These are phyloP conservation scores for Fusarium sp. DNA, from an alignment of 2,329 filamentous ascomycete genomes.

Conservation along the genomic window DNA sequence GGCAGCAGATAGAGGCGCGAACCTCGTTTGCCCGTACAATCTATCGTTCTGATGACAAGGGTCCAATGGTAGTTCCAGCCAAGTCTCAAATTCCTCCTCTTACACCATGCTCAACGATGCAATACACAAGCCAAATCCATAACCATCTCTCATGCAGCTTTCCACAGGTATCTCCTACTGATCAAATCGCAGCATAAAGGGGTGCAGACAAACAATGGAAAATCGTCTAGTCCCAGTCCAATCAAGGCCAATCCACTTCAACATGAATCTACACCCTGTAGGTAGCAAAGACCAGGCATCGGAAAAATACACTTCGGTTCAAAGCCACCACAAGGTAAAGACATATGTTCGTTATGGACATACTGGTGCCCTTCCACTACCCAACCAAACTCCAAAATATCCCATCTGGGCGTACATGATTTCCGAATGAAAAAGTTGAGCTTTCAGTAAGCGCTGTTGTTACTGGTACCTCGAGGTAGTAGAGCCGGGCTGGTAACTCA, in stretches of 20 bases:
- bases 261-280: slow-evolving; percentile 15
- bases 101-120: slow-evolving; percentile 40
- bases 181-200: slow-evolving; percentile 23
- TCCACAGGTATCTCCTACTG: slow-evolving; percentile 43
- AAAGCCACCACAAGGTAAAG: slow-evolving; percentile 26
- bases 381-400: slow-evolving; percentile 30
- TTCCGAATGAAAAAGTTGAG: slow-evolving; percentile 25
- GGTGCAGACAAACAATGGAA: slow-evolving; percentile 14
- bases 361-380: slow-evolving; percentile 25
- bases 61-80: slow-evolving; percentile 35
- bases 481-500: slow-evolving; percentile 26
- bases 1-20: slow-evolving; percentile 48
- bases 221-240: slow-evolving; percentile 18
- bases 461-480: slow-evolving; percentile 18
- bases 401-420: slow-evolving; percentile 33
- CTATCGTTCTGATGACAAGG: slow-evolving; percentile 48
- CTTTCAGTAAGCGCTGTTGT: slow-evolving; percentile 35
- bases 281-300: slow-evolving; percentile 23
- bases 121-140: slow-evolving; percentile 35
- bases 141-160: slow-evolving; percentile 28
- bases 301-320: slow-evolving; percentile 16
- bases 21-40: slow-evolving; percentile 53
- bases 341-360: slow-evolving; percentile 14
- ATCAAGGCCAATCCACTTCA: slow-evolving; percentile 13
- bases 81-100: slow-evolving; percentile 39